Evolutionary conservation across 805 yeast species (phyloP).

Genomic region (Saturnispora bothae): DNA sequence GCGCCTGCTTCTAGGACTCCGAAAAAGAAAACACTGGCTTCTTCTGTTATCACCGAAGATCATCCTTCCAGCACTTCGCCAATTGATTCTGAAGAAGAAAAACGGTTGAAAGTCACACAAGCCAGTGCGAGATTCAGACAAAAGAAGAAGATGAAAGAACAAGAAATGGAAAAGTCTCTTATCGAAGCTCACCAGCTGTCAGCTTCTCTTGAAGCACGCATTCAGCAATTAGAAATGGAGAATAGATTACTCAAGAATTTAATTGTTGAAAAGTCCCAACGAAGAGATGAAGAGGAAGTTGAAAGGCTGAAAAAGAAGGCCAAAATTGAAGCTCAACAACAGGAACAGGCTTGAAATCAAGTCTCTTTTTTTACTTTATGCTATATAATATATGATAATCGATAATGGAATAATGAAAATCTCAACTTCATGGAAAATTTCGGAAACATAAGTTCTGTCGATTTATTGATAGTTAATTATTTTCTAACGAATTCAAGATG

Average conservation of each 20-base stretch:
- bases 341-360: not conserved
- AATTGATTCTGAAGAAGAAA: constrained; percentile 42
- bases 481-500: constrained; percentile 13
- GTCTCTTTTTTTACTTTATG: too few relatives aligned
- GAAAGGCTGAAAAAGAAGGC: constrained; percentile 43
- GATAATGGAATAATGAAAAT: too few relatives aligned
- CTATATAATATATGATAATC: too few relatives aligned
- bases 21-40: not conserved
- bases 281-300: constrained; percentile 41
- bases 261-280: constrained; percentile 69
- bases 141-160: constrained; percentile 86
- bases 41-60: not conserved
- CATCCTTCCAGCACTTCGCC: not conserved
- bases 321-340: constrained; percentile 7
- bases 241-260: constrained; percentile 74
- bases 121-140: constrained; percentile 91
- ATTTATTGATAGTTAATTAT: not conserved
- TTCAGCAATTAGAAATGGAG: constrained; percentile 87
- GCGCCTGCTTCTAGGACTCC: not conserved
- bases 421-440: too few relatives aligned
- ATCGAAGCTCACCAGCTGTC: constrained; percentile 65
- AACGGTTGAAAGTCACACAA: constrained; percentile 80
- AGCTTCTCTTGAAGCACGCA: constrained; percentile 53
- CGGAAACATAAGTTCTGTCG: too few relatives aligned
- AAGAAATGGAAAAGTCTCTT: constrained; percentile 73